phyloP scores from a whole-genome alignment of 306 rosid genomes.

The Erythrophleum fordii region DNA sequence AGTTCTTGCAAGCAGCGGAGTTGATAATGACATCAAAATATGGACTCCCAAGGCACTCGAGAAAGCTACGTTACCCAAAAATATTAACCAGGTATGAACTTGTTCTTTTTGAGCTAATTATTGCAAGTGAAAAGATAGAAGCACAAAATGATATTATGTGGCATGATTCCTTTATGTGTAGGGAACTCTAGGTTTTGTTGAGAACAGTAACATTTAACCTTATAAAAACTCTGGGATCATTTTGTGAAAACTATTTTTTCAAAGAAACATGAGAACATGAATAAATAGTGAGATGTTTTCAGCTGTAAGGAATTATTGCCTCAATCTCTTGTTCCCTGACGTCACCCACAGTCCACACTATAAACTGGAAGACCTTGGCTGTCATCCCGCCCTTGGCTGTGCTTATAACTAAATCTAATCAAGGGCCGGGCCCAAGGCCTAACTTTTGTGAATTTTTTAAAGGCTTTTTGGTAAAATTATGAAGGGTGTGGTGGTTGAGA shows the following conservation, averaged over 20 bases:
- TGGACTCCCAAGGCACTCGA: slow-evolving; percentile 89
- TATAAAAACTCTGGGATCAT: neutral
- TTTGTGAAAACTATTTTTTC: no score
- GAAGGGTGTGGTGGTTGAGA: slow-evolving; percentile 26
- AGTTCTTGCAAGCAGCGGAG: slow-evolving; percentile 93
- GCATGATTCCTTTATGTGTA: slow-evolving; percentile 25
- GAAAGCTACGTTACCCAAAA: slow-evolving; percentile 73
- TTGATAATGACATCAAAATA: slow-evolving; percentile 77
- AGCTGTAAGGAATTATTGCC: neutral
- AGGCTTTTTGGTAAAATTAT: no score
- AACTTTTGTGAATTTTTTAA: no score
- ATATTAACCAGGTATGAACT: slow-evolving; percentile 68
- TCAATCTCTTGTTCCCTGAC: neutral
- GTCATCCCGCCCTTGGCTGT: no score
- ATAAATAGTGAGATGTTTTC: neutral
- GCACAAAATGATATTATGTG: slow-evolving; percentile 11
- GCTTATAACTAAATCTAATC: no score
- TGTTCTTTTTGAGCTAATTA: slow-evolving; percentile 29
- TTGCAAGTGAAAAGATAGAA: slow-evolving; percentile 20
- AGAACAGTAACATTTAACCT: neutral
- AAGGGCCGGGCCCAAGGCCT: no score
- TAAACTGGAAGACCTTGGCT: no score
- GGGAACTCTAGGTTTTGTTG: neutral
- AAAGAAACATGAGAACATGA: neutral
- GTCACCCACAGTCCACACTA: neutral